Base-by-base conservation (phyloP, 2,329 filamentous ascomycete species). In the Penicillium sp. region DNA sequence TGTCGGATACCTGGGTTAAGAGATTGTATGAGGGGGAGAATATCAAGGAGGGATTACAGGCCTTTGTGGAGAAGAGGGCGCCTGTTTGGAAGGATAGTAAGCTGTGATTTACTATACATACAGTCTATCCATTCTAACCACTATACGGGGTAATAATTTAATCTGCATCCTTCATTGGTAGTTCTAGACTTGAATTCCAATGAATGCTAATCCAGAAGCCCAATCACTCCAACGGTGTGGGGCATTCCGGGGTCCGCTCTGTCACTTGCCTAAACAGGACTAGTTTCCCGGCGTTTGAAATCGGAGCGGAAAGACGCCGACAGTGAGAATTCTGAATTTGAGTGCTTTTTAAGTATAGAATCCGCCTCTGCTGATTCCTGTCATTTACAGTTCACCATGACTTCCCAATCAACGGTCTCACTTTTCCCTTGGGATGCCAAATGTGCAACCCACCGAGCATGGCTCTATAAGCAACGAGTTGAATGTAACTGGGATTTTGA, bases 31-130 rank as follows among this genome's bases (percentile, higher is more conserved):
- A 78, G 2, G 88, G 85, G 0, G 87, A 89, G 64, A 93, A 93
- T 73, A 86, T 91, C 75, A 83, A 82, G 54, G 90, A 93, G 75
- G 91, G 90, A 0, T 79, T 93, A 21, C 78, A 72, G 74, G 90
- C 89, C 59, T 93, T 93, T 78, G 87, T 90, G 19, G 89, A 92
- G 80, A 91, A 87, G 81, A 80, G 88, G 68, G 82, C 84, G 75
- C 85, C 89, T 1, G 78, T 78, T 37, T 93, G 89, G 89, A 65
- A 64, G 56, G 63, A 71, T 54, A 77, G 73, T 60, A 77, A 77
- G 62, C 57, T 77, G 58, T 77, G 21, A 49, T 42, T 6, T 2
- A 13, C n/a, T 39, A 3, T 39, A 19, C 35, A 39, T 27, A 13
- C 14, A 16, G 14, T 33, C 13, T 33, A 33, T 13, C 2, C 13